These are phyloP conservation scores for Xylaria digitata DNA, from an alignment of 2,329 filamentous ascomycete genomes.

Conservation along the genomic window DNA sequence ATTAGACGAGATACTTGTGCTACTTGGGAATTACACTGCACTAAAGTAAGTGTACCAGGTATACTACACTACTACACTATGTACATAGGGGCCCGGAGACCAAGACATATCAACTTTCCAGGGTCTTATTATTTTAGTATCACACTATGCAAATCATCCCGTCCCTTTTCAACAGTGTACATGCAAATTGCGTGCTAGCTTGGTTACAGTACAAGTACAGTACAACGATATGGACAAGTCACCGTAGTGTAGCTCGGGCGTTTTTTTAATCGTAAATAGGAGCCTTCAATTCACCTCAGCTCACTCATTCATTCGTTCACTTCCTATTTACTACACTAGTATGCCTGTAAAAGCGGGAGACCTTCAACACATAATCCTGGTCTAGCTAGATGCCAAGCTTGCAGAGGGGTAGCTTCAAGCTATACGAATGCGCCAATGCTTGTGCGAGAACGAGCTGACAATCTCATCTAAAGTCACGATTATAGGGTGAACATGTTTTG, in stretches of 20 bases:
- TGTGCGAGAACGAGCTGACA: not conserved
- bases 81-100: not conserved
- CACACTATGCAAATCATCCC: constrained; percentile 27
- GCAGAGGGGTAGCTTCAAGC: constrained; percentile 16
- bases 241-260: not conserved
- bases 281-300: too few relatives aligned
- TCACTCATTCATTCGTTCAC: too few relatives aligned
- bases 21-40: too few relatives aligned
- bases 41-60: too few relatives aligned
- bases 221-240: too few relatives aligned
- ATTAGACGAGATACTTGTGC: too few relatives aligned
- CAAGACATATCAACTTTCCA: constrained; percentile 3
- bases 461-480: too few relatives aligned
- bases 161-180: constrained; percentile 1
- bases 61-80: too few relatives aligned
- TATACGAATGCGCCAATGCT: not conserved
- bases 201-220: not conserved
- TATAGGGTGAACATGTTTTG: too few relatives aligned
- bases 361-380: not conserved
- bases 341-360: too few relatives aligned
- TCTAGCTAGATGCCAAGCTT: constrained; percentile 10
- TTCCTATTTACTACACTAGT: too few relatives aligned
- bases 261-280: too few relatives aligned
- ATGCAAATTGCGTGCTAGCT: constrained; percentile 7
- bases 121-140: constrained; percentile 18